Evolutionary conservation across 2,329 filamentous ascomycete species (phyloP), one percentile per base, ranked within the genome.

Genomic region (Trichoderma citrinoviride): DNA sequence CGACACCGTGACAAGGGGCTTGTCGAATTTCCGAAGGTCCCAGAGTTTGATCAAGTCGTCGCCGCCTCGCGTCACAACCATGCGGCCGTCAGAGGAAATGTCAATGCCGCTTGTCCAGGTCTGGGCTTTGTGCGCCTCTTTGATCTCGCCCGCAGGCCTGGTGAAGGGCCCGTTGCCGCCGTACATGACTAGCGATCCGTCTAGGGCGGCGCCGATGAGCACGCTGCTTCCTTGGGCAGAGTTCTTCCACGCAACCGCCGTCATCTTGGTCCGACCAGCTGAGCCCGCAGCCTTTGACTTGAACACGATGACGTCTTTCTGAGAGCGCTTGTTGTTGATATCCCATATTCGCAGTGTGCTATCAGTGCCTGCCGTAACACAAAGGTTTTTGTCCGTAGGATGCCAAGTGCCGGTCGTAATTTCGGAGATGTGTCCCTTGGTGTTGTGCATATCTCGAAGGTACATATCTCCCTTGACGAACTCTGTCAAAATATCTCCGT

Each of bases 391-490:
- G 74, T 97, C 89, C 2, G 88, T 88, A 0, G 95, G 95, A 77
- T 94, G 92, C 95, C 95, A 99, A 44, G 90, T 90, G 23, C 92
- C 94, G 23, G 89, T 90, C 3, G 92, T 93, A 46, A 97, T 86
- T 77, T 97, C 95, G 4, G 93, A 93, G 60, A 97, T 88, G 77
- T 99, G 95, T 1, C 95, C 95, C 75, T 97, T 98, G 5, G 95
- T 99, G 75, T 98, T 93, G 77, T 97, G 87, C 90, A 98, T 96
- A 76, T 99, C 95, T 62, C 94, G 86, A 69, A 99, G 80, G 73
- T 99, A 99, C 93, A 98, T 98, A 75, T 99, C 95, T 52, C 95
- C 95, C 78, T 99, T 99, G 70, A 93, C 90, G 69, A 97, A 98
- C 73, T 97, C 93, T 1, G 90, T 89, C 55, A 96, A 72, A 7